These are phyloP conservation scores for Oryza nivara DNA, from an alignment of 176 grass and related monocot species.

Conservation along the genomic window DNA sequence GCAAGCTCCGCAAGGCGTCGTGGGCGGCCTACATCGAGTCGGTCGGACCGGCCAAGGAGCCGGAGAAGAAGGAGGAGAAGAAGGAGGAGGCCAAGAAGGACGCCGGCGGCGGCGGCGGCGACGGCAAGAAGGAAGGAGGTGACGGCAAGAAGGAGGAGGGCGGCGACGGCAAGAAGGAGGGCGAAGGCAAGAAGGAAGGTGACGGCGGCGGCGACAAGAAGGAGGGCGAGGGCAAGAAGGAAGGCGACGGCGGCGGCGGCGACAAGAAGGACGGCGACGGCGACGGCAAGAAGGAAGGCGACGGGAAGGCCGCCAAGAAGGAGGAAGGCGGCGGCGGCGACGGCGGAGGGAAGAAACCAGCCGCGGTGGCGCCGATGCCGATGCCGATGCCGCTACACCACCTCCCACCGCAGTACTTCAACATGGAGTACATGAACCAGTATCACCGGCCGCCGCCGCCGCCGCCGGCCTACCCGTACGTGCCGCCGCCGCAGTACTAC, in stretches of 20 bases:
- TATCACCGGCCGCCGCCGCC: conserved; percentile 45
- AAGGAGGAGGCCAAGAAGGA: background rate
- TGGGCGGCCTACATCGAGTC: conserved; percentile 65
- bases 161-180: background rate
- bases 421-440: conserved; percentile 55
- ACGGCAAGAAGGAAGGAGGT: background rate
- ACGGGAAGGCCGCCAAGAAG: background rate
- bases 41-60: conserved; percentile 69
- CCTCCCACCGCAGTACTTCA: conserved; percentile 36
- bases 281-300: background rate
- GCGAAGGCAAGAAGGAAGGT: background rate
- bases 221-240: background rate
- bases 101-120: background rate
- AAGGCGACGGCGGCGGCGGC: background rate
- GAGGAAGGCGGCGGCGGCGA: background rate
- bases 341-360: background rate
- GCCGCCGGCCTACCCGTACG: conserved; percentile 31
- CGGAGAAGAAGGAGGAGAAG: conserved; percentile 63
- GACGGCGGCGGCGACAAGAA: background rate
- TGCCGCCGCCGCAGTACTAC: conserved; percentile 43
- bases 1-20: conserved; percentile 72
- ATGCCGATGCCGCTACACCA: background rate
- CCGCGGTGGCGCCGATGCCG: background rate
- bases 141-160: conserved; percentile 23
- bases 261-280: background rate